Evolutionary conservation across 768 basidiomycete genomes (phyloP).

Genomic region (Boletus bicolor): DNA sequence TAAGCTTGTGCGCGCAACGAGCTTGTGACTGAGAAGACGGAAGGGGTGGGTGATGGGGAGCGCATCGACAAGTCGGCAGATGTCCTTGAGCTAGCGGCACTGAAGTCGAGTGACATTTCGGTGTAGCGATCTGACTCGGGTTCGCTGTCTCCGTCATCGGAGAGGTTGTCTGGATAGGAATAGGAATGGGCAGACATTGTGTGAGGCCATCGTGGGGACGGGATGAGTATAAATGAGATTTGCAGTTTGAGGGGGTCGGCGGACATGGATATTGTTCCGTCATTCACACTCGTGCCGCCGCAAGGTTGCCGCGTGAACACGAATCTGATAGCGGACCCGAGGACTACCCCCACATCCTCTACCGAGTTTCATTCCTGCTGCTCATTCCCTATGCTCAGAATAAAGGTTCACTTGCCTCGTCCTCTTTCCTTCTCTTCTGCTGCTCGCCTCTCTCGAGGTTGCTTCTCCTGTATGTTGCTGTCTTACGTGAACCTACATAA

Average conservation of each 20-base stretch:
- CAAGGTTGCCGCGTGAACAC: slow-evolving; percentile 26
- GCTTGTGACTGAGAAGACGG: slow-evolving; percentile 65
- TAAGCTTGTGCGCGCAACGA: slow-evolving; percentile 58
- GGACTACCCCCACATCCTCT: slow-evolving; percentile 4
- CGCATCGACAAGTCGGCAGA: slow-evolving; percentile 61
- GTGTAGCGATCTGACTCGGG: slow-evolving; percentile 43
- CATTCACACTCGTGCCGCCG: slow-evolving; percentile 18
- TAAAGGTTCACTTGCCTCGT: background rate
- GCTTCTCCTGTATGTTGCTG: slow-evolving; percentile 2
- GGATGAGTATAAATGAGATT: slow-evolving; percentile 24
- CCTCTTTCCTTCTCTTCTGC: slow-evolving; percentile 7
- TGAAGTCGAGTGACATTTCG: slow-evolving; percentile 39
- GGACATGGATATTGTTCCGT: slow-evolving; percentile 35
- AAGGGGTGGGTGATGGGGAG: slow-evolving; percentile 63
- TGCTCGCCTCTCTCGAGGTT: background rate
- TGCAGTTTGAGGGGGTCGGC: slow-evolving; percentile 25
- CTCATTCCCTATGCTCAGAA: background rate
- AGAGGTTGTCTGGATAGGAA: slow-evolving; percentile 7
- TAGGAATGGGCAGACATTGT: slow-evolving; percentile 14
- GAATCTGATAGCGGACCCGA: slow-evolving; percentile 20
- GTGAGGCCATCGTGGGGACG: slow-evolving; percentile 2
- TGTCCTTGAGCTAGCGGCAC: slow-evolving; percentile 48
- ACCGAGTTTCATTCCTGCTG: background rate
- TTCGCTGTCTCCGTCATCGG: slow-evolving; percentile 47
- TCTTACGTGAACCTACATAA: slow-evolving; percentile 17